phyloP scores from a whole-genome alignment of 1,284 basidiomycete genomes.

The Mixia osmundae region DNA sequence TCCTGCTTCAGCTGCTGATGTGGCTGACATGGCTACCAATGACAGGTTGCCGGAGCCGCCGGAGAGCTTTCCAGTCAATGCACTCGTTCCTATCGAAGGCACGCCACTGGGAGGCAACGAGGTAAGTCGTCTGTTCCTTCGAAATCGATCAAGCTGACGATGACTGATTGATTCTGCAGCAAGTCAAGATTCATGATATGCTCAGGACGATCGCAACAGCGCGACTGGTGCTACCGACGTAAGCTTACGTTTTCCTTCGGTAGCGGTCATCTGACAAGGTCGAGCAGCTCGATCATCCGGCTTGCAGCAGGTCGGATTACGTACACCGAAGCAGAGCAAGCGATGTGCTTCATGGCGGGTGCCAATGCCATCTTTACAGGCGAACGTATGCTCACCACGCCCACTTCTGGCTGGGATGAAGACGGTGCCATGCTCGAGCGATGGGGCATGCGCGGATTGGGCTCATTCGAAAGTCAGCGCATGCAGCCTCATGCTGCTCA shows the following conservation, averaged over 20 bases:
- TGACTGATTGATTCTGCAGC: conserved; percentile 26
- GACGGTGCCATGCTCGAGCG: conserved; percentile 83
- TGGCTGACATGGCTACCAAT: not conserved
- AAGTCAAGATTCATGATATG: conserved; percentile 55
- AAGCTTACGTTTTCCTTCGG: not conserved
- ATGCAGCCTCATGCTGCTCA: not conserved
- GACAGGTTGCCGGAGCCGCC: conserved; percentile 75
- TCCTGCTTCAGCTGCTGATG: not conserved
- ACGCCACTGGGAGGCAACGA: conserved; percentile 34
- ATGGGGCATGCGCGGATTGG: conserved; percentile 59
- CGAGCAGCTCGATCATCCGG: conserved; percentile 60
- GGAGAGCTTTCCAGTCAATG: conserved; percentile 96
- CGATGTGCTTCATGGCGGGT: conserved; percentile 95
- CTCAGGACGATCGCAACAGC: conserved; percentile 88
- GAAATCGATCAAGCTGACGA: not conserved
- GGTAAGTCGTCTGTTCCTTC: conserved; percentile 16
- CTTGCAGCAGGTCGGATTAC: conserved; percentile 83
- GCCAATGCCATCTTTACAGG: conserved; percentile 97
- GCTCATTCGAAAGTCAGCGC: not conserved
- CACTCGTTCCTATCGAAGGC: conserved; percentile 41
- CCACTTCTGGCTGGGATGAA: conserved; percentile 33
- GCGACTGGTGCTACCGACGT: conserved; percentile 60
- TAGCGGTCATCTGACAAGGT: not conserved
- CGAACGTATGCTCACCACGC: conserved; percentile 89
- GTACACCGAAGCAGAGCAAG: conserved; percentile 74